Conservation (phyloP, 768 basidiomycete species). For the Tremella yokohamensis region DNA sequence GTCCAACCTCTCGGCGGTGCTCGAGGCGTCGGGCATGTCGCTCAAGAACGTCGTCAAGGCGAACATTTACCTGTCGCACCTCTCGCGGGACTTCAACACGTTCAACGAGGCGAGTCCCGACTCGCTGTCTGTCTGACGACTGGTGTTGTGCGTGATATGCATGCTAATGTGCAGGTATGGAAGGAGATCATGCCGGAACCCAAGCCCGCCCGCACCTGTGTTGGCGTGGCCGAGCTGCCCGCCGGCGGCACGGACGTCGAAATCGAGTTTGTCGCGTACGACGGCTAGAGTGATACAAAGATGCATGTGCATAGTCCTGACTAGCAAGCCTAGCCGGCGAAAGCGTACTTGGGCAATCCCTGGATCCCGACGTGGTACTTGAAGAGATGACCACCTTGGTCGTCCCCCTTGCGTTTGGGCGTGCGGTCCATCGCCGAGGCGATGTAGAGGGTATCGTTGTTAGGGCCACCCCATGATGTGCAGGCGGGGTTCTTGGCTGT, state of each 20-base stretch:
- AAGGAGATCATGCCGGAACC: conserved; percentile 46
- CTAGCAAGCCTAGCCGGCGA: too few species aligned
- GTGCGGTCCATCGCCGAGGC: conserved; percentile 4
- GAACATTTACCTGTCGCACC: conserved; percentile 48
- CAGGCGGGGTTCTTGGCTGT: conserved; percentile 27
- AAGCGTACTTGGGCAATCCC: too few species aligned
- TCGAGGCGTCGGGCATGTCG: conserved; percentile 37
- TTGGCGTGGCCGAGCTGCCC: conserved; percentile 45
- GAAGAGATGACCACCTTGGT: too few species aligned
- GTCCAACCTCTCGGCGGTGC: conserved; percentile 46
- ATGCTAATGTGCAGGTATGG: conserved; percentile 29
- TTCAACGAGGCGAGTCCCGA: conserved; percentile 38
- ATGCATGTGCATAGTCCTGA: too few species aligned
- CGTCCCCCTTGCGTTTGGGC: too few species aligned
- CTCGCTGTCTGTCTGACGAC: neutral
- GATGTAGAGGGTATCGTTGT: conserved; percentile 26
- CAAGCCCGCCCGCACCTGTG: conserved; percentile 47
- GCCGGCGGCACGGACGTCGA: conserved; percentile 48
- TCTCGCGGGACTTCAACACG: conserved; percentile 36
- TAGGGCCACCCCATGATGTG: conserved; percentile 22
- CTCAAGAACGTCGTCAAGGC: conserved; percentile 47
- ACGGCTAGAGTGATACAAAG: conserved; percentile 23
- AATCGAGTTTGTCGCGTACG: conserved; percentile 46
- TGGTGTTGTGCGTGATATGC: neutral
- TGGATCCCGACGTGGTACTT: too few species aligned